Evolutionary conservation across 805 yeast genomes (phyloP).

Genomic region (Pichia occidentalis): DNA sequence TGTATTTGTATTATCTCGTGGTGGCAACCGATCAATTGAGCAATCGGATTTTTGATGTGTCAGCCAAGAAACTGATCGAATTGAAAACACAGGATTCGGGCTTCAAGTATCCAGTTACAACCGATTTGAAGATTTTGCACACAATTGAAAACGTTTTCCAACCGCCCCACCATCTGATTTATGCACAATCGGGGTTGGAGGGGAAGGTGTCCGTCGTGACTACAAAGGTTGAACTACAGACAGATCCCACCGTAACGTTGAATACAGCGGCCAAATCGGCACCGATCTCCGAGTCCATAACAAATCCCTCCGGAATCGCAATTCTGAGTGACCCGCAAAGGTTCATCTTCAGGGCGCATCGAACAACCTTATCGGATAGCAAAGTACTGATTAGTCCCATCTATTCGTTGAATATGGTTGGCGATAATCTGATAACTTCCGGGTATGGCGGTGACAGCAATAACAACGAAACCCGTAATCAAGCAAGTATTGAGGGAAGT

Average conservation of each 20-base stretch:
- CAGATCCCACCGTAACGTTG: slow-evolving; percentile 11
- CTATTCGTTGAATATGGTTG: slow-evolving; percentile 12
- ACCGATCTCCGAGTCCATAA: slow-evolving; percentile 5
- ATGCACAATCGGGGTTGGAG: slow-evolving; percentile 68
- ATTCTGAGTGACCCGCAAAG: slow-evolving; percentile 22
- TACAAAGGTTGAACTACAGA: slow-evolving; percentile 33
- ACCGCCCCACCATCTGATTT: slow-evolving; percentile 18
- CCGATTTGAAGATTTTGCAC: slow-evolving; percentile 50
- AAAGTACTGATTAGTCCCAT: slow-evolving; percentile 24
- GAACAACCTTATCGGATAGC: slow-evolving; percentile 30
- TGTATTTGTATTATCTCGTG: slow-evolving; percentile 32
- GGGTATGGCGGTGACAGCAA: slow-evolving; percentile 15
- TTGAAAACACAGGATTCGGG: slow-evolving; percentile 54
- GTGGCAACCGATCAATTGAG: slow-evolving; percentile 47
- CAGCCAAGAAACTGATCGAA: slow-evolving; percentile 35
- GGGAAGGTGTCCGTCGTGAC: slow-evolving; percentile 76
- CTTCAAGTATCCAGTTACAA: slow-evolving; percentile 52
- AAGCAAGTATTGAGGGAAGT: slow-evolving; percentile 21
- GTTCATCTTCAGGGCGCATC: slow-evolving; percentile 80
- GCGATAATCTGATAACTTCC: slow-evolving; percentile 21
- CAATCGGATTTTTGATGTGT: slow-evolving; percentile 49
- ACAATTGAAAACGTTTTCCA: slow-evolving; percentile 35
- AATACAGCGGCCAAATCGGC: slow-evolving; percentile 10
- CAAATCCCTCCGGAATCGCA: slow-evolving; percentile 4
- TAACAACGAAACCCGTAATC: not conserved